Base-by-base conservation (phyloP, 441 rosid species). In the Populus hybrid region DNA sequence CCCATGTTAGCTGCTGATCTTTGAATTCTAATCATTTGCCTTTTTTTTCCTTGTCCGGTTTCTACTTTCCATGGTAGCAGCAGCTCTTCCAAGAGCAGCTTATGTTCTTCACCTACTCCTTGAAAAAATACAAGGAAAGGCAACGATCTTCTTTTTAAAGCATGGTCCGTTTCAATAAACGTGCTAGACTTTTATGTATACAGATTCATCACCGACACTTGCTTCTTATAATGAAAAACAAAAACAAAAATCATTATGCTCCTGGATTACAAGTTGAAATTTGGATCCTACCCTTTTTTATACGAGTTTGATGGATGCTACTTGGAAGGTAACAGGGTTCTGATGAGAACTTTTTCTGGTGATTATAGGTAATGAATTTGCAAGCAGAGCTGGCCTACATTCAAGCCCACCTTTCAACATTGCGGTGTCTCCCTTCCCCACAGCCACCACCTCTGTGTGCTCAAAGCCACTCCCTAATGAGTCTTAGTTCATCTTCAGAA, bases 321-420 rank as follows among this genome's bases (percentile, higher is more conserved):
- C 57, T 14, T 50, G 57, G 6, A 50, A 50, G 2, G 57, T 14
- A 50, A 36, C 16, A 10, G 20, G 11, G 26, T 40, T 26, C 4
- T 8, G 11, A 4, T 32, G 16, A 57, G 11, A 35, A 21, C 6
- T 61, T 69, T 67, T 12, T 24, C 63, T 23, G 20, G 70, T 69
- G 73, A 28, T 0, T 57, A 46, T 81, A 93, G 97, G 92, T 89
- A 5, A 85, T 89, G 85, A 90, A 85, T 86, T 81, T 94, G 73
- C 97, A 91, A 79, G 90, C 95, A 0, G 98, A 94, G 80, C 80
- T 94, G n/a, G 89, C 93, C 3, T 87, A 85, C 78, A 85, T 86
- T 67, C 97, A 90, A 80, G 91, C 93, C 46, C 83, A 83, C 66
- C 92, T 94, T 53, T 83, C 93, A 1, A 82, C 88, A 30, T 16